These are phyloP conservation scores for Fragosphaeria purpurea DNA, from an alignment of 2,329 filamentous ascomycete genomes.

Conservation along the genomic window DNA sequence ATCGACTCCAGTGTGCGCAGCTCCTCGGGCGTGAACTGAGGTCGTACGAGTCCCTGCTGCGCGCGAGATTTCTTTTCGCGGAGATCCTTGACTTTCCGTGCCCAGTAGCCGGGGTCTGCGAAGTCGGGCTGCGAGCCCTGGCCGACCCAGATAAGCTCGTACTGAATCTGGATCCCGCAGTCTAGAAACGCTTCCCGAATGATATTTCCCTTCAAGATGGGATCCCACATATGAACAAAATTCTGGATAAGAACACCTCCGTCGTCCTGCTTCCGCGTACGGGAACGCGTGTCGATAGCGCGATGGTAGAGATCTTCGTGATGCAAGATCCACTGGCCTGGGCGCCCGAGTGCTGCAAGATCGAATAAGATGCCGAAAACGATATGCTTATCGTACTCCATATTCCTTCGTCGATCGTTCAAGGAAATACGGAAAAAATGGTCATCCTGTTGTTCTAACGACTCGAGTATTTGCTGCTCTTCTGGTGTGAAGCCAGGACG, in stretches of 20 bases:
- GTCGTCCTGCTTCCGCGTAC: not conserved
- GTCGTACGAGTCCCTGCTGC: not conserved
- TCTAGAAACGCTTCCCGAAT: not conserved
- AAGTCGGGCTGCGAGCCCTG: not conserved
- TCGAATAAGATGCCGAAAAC: not conserved
- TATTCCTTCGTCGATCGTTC: too few relatives aligned
- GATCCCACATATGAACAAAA: too few relatives aligned
- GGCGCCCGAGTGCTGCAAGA: not conserved
- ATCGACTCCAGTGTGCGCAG: not conserved
- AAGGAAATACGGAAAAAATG: too few relatives aligned
- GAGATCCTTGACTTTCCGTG: not conserved
- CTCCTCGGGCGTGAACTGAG: not conserved
- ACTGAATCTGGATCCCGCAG: not conserved
- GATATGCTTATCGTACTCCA: too few relatives aligned
- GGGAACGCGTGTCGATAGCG: conserved; percentile 1
- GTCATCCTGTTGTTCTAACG: not conserved
- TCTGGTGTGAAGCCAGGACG: conserved; percentile 2
- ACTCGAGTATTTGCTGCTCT: not conserved
- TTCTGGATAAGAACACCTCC: too few relatives aligned
- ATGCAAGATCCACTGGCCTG: conserved; percentile 6
- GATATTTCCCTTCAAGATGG: not conserved
- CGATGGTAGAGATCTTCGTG: conserved; percentile 4
- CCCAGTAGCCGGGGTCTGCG: not conserved
- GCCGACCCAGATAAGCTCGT: not conserved
- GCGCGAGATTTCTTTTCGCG: not conserved